Evolutionary conservation across 441 rosid species (phyloP).

Genomic region (Adansonia grandidieri): DNA sequence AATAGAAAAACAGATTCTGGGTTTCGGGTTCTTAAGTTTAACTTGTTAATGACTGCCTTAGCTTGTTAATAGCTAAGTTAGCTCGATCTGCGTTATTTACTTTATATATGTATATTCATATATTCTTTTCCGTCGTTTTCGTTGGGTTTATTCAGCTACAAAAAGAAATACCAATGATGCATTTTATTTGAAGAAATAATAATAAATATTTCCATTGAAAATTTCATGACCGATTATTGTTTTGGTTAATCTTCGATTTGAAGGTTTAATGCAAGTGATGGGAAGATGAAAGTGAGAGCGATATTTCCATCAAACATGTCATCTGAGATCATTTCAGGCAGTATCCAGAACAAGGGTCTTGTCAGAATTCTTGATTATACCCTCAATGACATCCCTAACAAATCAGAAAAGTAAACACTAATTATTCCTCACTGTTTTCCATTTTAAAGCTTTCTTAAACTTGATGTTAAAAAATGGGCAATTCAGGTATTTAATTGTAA

Average conservation of each 20-base stretch:
- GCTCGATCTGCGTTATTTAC: background rate
- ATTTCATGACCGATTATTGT: background rate
- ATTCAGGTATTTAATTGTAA: conserved; percentile 69
- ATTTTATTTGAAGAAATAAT: background rate
- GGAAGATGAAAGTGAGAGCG: conserved; percentile 65
- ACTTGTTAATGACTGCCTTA: background rate
- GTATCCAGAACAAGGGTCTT: conserved; percentile 72
- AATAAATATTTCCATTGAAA: background rate
- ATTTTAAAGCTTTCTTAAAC: conserved; percentile 6
- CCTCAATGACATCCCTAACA: conserved; percentile 79
- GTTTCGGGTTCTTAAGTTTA: background rate
- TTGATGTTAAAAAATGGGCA: background rate
- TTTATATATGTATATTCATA: background rate
- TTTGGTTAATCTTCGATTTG: background rate
- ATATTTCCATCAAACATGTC: conserved; percentile 66
- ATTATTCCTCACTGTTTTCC: background rate
- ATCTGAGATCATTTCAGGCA: conserved; percentile 67
- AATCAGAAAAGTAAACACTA: conserved; percentile 64
- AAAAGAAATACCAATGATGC: background rate
- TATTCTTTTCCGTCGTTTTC: background rate
- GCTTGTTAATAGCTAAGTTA: background rate
- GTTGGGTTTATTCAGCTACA: background rate
- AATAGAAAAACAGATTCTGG: background rate
- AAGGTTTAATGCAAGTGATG: conserved; percentile 84
- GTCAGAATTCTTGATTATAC: conserved; percentile 73